Percentiles rank a stretch among this genome's conserved stretches.
Conservation (phyloP, 2,329 filamentous ascomycete genomes). For the Endothia cerciana region DNA sequence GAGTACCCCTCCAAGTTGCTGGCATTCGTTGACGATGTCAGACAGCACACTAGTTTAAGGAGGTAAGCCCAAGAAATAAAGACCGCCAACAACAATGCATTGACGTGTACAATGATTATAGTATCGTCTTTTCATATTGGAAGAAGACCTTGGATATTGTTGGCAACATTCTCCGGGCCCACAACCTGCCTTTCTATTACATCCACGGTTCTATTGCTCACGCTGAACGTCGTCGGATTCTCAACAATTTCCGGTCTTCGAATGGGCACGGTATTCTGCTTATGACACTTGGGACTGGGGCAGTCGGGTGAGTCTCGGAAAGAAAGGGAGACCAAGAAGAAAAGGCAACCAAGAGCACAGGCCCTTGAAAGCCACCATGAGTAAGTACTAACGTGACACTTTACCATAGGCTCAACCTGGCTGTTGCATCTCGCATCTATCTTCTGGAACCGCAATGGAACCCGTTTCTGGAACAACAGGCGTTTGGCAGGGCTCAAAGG, state of each 20-base stretch:
- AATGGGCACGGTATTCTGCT: neutral
- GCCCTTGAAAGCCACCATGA: too few species aligned
- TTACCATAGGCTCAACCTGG: conserved; percentile 33
- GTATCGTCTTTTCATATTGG: conserved; percentile 14
- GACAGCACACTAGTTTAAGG: neutral
- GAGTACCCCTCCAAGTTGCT: conserved; percentile 1
- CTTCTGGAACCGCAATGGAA: conserved; percentile 41
- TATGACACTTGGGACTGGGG: conserved; percentile 18
- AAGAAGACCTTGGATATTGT: conserved; percentile 15
- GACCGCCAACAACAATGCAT: too few species aligned
- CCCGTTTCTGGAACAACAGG: conserved; percentile 38
- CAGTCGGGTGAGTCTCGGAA: conserved; percentile 1
- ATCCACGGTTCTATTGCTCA: conserved; percentile 6
- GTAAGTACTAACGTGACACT: too few species aligned
- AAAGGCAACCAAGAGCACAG: neutral
- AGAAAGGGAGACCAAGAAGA: neutral
- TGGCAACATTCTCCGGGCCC: neutral
- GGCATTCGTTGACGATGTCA: conserved; percentile 1
- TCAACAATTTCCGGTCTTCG: neutral
- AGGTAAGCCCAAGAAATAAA: neutral
- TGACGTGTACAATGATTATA: neutral
- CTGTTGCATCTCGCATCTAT: conserved; percentile 36
- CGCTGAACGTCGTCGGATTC: neutral
- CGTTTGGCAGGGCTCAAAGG: conserved; percentile 35
- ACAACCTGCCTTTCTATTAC: neutral